phyloP scores from a whole-genome alignment of 1,139 yeast species.

The Wickerhamomyces sp. region DNA sequence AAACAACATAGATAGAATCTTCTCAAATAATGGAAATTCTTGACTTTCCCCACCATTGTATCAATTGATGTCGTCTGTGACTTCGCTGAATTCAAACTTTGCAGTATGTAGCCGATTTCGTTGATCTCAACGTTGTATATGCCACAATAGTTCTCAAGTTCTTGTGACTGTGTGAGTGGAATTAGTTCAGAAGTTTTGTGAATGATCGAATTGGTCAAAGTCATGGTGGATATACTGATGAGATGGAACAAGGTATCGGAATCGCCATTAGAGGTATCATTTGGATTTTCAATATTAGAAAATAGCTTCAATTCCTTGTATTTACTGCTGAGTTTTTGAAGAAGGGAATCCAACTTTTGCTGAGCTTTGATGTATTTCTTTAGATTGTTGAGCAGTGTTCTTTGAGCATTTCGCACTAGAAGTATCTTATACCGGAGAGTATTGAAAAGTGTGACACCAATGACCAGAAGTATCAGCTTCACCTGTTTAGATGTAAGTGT shows the following conservation, averaged over 20 bases:
- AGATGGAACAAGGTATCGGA: constrained; percentile 24
- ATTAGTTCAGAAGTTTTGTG: constrained; percentile 22
- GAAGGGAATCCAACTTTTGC: constrained; percentile 17
- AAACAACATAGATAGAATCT: constrained; percentile 36
- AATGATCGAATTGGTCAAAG: constrained; percentile 23
- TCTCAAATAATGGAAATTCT: constrained; percentile 32
- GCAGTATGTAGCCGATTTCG: constrained; percentile 18
- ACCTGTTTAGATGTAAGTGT: constrained; percentile 1
- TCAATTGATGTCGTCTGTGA: constrained; percentile 15
- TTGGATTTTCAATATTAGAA: constrained; percentile 5
- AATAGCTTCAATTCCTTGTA: constrained; percentile 18
- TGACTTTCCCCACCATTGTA: constrained; percentile 26
- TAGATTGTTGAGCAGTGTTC: constrained; percentile 11
- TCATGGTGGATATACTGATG: constrained; percentile 25
- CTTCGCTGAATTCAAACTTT: constrained; percentile 14
- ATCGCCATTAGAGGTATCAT: background rate
- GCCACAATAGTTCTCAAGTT: constrained; percentile 35
- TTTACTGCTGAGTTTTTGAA: constrained; percentile 13
- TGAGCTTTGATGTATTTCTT: constrained; percentile 12
- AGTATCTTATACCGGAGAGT: background rate
- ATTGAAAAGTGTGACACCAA: background rate
- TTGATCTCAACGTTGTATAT: constrained; percentile 31
- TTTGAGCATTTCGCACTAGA: constrained; percentile 8
- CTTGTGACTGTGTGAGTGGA: constrained; percentile 26
- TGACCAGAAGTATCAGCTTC: constrained; percentile 1